These are phyloP conservation scores for Alternaria dauci DNA, from an alignment of 2,329 filamentous ascomycete genomes.

Conservation along the genomic window DNA sequence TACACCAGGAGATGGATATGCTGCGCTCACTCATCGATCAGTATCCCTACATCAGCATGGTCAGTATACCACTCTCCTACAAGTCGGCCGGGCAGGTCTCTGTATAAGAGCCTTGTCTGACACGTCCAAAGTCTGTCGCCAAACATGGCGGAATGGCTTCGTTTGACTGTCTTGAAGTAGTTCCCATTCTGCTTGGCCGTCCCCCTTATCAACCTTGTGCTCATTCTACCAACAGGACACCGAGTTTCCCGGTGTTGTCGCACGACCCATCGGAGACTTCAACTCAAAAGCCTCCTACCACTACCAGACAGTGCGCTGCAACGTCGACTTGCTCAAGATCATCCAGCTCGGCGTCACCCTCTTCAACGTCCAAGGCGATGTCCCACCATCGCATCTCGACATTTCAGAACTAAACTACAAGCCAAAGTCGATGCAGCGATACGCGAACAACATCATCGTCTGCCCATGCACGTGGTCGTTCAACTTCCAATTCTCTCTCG, in stretches of 20 bases:
- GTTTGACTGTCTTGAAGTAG: slow-evolving; percentile 16
- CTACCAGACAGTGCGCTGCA: slow-evolving; percentile 96
- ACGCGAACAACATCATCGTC: slow-evolving; percentile 63
- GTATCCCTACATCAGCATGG: slow-evolving; percentile 98
- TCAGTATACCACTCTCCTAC: slow-evolving; percentile 58
- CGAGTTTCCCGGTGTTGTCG: slow-evolving; percentile 97
- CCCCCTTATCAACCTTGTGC: slow-evolving; percentile 6
- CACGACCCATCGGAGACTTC: slow-evolving; percentile 93
- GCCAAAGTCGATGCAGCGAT: slow-evolving; percentile 58
- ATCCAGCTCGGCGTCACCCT: slow-evolving; percentile 96
- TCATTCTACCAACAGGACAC: slow-evolving; percentile 72
- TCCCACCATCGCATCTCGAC: slow-evolving; percentile 74
- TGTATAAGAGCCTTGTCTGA: slow-evolving; percentile 17
- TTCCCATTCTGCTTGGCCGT: slow-evolving; percentile 11
- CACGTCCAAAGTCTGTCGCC: slow-evolving; percentile 19
- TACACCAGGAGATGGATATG: slow-evolving; percentile 88
- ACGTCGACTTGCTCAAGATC: slow-evolving; percentile 96
- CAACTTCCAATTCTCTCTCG: slow-evolving; percentile 96
- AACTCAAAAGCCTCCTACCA: slow-evolving; percentile 97
- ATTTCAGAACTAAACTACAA: slow-evolving; percentile 53
- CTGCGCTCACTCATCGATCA: slow-evolving; percentile 84
- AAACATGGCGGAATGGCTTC: slow-evolving; percentile 10
- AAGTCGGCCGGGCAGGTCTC: slow-evolving; percentile 4
- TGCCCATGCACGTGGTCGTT: slow-evolving; percentile 97
- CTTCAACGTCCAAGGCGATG: slow-evolving; percentile 89